Evolutionary conservation across 208 protist species (phyloP), one percentile per base, ranked within the genome.

Genomic region (Leishmania aethiopica): DNA sequence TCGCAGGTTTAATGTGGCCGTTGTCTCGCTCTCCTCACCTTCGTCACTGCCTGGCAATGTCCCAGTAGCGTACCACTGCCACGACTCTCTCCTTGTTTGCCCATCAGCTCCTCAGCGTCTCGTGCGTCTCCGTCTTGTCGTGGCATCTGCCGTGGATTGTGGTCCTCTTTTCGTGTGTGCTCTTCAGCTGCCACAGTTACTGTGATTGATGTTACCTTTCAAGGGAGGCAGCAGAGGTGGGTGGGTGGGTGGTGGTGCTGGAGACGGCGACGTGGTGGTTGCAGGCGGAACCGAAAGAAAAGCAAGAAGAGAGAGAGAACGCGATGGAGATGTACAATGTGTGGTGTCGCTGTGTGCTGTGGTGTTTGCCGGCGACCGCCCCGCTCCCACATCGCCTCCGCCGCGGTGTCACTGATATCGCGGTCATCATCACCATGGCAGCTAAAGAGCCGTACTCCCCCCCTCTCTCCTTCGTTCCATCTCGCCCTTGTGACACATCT

Each of bases 401-500:
- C 55, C 55, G 25, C 59, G 17, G 51, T 35, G 59, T 17, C 59
- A 35, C 3, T 35, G 59, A 32, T 17, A 17, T 17, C 28, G 59
- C 59, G 28, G 59, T 32, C 59, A 8, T 64, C 28, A 64, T 64
- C 59, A 15, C 10, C 59, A 64, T 32, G 59, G 59, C 59, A 64
- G 25, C n/a, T 11, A 3, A 32, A 64, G 59, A 64, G 59, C 19
- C n/a, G 59, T 17, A 32, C 59, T 67, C 75, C 4, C 64, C 79
- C 78, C 15, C n/a, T 55, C 35, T 51, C 77, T 25, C 32, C 32
- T 71, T 19, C 64, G 64, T 82, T 78, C 73, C 6, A 25, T 13
- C 60, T 66, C 60, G 6, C 66, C 15, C 78, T 79, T 79, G 62
- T 66, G 53, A 60, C 19, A 37, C 62, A 42, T 70, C 11, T 19